A percentile compares a stretch with the other conserved stretches of the same genome.
These are phyloP conservation scores for Candolleomyces efflorescens DNA, from an alignment of 768 basidiomycete species.

Conservation along the genomic window DNA sequence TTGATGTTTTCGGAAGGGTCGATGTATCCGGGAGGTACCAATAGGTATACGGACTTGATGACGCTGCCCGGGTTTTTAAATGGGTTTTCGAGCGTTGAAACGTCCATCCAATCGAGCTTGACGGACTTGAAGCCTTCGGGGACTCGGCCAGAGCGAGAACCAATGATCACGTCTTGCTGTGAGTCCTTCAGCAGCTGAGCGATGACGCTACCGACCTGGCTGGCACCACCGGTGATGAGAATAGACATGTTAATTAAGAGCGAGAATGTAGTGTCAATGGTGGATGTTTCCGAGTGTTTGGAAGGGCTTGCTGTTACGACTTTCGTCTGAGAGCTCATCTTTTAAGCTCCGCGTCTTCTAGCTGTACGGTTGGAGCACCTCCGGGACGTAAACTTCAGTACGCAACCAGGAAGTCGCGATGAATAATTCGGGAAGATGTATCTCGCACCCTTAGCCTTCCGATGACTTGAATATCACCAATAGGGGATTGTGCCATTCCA, in stretches of 20 bases:
- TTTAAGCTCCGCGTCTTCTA: no score
- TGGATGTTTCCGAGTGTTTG: no score
- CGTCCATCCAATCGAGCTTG: conserved; percentile 5
- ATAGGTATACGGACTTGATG: neutral
- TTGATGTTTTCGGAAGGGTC: conserved; percentile 1
- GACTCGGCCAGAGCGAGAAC: neutral
- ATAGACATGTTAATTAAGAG: conserved; percentile 16
- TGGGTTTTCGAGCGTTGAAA: neutral
- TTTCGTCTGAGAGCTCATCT: no score
- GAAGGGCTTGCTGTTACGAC: no score
- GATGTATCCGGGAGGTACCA: conserved; percentile 1
- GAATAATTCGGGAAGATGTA: no score
- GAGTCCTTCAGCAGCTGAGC: conserved; percentile 16
- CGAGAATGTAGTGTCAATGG: no score
- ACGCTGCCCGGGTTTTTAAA: neutral
- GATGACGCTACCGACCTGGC: conserved; percentile 16
- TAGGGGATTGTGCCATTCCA: no score
- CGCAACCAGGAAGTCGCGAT: no score
- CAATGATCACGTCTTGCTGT: conserved; percentile 6
- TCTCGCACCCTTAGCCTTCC: no score
- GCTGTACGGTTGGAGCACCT: no score
- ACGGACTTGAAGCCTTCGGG: neutral
- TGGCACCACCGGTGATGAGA: conserved; percentile 24
- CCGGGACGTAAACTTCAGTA: no score
- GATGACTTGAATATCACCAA: no score